Base-by-base conservation (phyloP, 164 flowering plant genomes). In the Magnolia kwangsiensis region DNA sequence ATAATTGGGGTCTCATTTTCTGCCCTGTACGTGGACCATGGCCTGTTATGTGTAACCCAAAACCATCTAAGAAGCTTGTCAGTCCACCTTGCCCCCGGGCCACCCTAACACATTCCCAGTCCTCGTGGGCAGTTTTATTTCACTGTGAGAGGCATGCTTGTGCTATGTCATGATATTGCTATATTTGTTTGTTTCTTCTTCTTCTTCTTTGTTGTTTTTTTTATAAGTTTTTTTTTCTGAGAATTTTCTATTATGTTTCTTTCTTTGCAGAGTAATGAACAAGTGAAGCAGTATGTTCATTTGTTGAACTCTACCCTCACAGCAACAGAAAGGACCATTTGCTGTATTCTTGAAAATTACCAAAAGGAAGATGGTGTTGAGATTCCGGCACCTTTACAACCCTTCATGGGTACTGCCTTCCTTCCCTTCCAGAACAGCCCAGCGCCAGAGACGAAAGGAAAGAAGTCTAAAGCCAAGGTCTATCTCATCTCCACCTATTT, bases 251-350 rank as follows among this genome's bases (percentile, higher is more conserved):
- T 24, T 20, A 8, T 49, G 58, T 31, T 51, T 51, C 37, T 58
- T 67, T 50, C 67, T 49, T 77, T 85, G 81, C 89, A 92, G 99
- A 82, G 87, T 73, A 91, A 89, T 80, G 97, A 92, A 50, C 92
- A 92, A 78, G 82, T 78, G 23, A 96, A 95, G 83, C 93, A 95
- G 74, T 93, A 92, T 69, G 93, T 86, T 45, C 98, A 95, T 79
- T 59, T 92, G 82, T 79, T 96, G 87, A 94, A 96, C 84, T 94
- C 98, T 7, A 96, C 98, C 18, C 91, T 96, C 31, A 91, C 98
- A 16, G 98, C 99, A 69, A 96, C 99, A 4, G 98, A 96, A 83
- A 90, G 96, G 83, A 96, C 98, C 67, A 81, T 94, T 21, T 94
- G 99, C 81, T 91, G 96, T 85, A 91, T 94, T 69, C 93, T 96